These are phyloP conservation scores for Magnolia changhungtana DNA, from an alignment of 164 flowering plant genomes.

Conservation along the genomic window DNA sequence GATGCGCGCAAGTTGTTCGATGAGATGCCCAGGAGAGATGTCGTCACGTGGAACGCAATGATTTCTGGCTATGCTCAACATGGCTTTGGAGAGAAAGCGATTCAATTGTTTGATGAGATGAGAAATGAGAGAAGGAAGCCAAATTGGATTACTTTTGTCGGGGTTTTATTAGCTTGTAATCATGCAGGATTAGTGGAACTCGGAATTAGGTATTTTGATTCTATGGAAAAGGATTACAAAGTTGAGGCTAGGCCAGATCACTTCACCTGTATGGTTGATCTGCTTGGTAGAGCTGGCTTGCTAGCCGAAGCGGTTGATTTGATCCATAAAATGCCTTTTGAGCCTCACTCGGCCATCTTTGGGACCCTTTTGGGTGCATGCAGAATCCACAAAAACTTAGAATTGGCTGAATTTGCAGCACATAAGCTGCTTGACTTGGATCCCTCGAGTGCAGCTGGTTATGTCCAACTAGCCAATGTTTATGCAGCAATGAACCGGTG, in stretches of 20 bases:
- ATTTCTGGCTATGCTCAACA: constrained; percentile 36
- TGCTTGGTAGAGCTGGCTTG: constrained; percentile 36
- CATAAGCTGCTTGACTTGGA: constrained; percentile 25
- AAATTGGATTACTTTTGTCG: constrained; percentile 33
- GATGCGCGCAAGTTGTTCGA: constrained; percentile 22
- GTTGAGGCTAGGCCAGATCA: constrained; percentile 27
- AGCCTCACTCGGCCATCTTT: constrained; percentile 24
- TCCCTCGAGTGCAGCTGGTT: constrained; percentile 30
- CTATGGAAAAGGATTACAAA: constrained; percentile 22
- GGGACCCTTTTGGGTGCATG: constrained; percentile 36
- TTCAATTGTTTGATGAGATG: constrained; percentile 28
- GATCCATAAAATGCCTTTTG: constrained; percentile 23
- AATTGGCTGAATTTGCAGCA: constrained; percentile 31
- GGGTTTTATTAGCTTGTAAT: constrained; percentile 30
- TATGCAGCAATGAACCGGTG: constrained; percentile 56
- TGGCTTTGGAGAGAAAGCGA: constrained; percentile 25
- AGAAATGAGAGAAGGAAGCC: constrained; percentile 13
- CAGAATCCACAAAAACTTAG: constrained; percentile 30
- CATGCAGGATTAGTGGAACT: constrained; percentile 31
- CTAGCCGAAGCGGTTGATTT: constrained; percentile 22
- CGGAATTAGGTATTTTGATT: constrained; percentile 24
- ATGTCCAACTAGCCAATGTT: constrained; percentile 70
- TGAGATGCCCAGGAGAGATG: constrained; percentile 19
- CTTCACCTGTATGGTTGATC: constrained; percentile 33
- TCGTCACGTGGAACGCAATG: constrained; percentile 33